These are phyloP conservation scores for Rhodotorula diobovata DNA, from an alignment of 768 basidiomycete species.

Conservation along the genomic window DNA sequence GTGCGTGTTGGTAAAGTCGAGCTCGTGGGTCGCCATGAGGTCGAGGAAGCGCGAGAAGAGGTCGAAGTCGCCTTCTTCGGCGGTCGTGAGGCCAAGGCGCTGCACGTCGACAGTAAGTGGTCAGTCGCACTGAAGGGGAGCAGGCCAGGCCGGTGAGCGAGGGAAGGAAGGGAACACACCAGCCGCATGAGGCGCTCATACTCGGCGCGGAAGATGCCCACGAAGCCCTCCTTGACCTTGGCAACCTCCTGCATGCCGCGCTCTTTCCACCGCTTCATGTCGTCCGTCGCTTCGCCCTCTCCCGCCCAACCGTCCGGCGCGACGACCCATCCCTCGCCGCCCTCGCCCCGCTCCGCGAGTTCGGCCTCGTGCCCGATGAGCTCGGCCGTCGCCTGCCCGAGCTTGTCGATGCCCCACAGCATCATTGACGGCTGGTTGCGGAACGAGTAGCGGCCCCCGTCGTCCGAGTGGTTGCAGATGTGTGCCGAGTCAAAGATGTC, in stretches of 20 bases:
- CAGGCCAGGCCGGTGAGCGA: neutral
- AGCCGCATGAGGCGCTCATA: constrained; percentile 61
- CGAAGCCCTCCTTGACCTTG: constrained; percentile 61
- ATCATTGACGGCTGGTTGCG: constrained; percentile 50
- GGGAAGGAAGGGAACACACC: neutral
- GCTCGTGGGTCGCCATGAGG: constrained; percentile 63
- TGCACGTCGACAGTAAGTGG: constrained; percentile 42
- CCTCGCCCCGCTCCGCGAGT: constrained; percentile 48
- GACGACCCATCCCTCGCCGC: constrained; percentile 44
- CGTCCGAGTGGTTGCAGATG: constrained; percentile 87
- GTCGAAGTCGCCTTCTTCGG: constrained; percentile 58
- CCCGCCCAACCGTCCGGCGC: constrained; percentile 62
- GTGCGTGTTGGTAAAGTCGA: constrained; percentile 90
- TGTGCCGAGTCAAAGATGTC: constrained; percentile 79
- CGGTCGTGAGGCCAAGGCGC: constrained; percentile 71
- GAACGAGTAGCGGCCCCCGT: constrained; percentile 51
- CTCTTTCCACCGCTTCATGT: constrained; percentile 57
- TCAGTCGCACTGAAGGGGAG: neutral
- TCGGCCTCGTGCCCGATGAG: constrained; percentile 77
- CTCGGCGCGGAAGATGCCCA: constrained; percentile 59
- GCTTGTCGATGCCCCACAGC: constrained; percentile 70
- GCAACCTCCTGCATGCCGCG: constrained; percentile 56
- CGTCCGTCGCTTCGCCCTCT: constrained; percentile 54
- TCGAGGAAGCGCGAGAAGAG: constrained; percentile 67
- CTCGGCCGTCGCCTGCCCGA: constrained; percentile 62